Evolutionary conservation across 176 grass and related monocot species (phyloP).

Genomic region (Rhynchospora pubera): DNA sequence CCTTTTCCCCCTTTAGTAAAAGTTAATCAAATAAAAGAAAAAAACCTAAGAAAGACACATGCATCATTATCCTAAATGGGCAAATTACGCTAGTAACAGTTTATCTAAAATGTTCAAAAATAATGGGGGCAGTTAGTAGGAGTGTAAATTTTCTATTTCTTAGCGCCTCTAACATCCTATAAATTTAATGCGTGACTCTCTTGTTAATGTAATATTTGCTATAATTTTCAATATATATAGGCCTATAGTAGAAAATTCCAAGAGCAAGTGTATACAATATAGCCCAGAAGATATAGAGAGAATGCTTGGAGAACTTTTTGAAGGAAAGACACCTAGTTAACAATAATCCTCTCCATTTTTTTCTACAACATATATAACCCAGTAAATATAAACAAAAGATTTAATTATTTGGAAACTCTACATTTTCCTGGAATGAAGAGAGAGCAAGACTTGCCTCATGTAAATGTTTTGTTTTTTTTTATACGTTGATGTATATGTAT

Average conservation of each 20-base stretch:
- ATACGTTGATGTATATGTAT: background rate
- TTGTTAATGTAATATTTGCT: background rate
- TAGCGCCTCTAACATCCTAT: background rate
- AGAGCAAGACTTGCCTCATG: background rate
- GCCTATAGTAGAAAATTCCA: conserved; percentile 6
- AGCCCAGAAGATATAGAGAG: conserved; percentile 5
- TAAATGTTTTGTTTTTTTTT: background rate
- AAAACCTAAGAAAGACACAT: background rate
- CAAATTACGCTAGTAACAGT: background rate
- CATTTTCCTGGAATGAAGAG: background rate
- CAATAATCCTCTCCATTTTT: background rate
- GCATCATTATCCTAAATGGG: background rate
- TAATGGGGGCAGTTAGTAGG: background rate
- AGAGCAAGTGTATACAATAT: conserved; percentile 11
- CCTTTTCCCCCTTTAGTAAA: too few relatives aligned
- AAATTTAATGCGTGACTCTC: background rate
- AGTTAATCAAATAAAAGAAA: background rate
- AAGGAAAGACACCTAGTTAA: background rate
- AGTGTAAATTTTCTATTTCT: background rate
- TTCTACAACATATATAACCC: background rate
- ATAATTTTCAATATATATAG: background rate
- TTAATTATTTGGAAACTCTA: background rate
- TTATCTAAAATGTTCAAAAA: background rate
- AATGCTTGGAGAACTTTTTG: conserved; percentile 8
- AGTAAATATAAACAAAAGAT: too few relatives aligned